Evolutionary conservation across 345 rosid genomes (phyloP).

Genomic region (Hevea brasiliensis): DNA sequence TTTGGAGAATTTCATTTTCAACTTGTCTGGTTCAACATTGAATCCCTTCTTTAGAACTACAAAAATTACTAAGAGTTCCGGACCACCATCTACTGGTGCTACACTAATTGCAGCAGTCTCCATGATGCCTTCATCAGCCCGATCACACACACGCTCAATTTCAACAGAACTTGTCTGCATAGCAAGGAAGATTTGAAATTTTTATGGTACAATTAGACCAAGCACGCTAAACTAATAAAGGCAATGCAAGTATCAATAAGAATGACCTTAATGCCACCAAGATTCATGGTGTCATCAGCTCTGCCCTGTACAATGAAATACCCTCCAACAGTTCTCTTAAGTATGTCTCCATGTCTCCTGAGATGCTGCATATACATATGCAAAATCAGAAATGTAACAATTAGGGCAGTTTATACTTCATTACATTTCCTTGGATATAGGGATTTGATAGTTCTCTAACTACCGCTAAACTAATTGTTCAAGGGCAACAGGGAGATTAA

Average conservation of each 20-base stretch:
- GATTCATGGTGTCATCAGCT: slow-evolving; percentile 98
- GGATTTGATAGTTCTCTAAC: not conserved
- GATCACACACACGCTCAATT: slow-evolving; percentile 77
- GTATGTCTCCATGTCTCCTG: slow-evolving; percentile 86
- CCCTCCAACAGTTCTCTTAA: slow-evolving; percentile 73
- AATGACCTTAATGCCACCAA: slow-evolving; percentile 89
- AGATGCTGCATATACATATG: slow-evolving; percentile 48
- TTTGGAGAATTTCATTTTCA: slow-evolving; percentile 56
- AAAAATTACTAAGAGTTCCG: slow-evolving; percentile 61
- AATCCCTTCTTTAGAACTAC: slow-evolving; percentile 64
- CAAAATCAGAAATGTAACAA: not conserved
- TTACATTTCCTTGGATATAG: not conserved
- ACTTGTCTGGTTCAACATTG: slow-evolving; percentile 36
- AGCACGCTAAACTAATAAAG: not conserved
- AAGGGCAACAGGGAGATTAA: not conserved
- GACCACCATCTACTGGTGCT: slow-evolving; percentile 64
- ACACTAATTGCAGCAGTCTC: slow-evolving; percentile 80
- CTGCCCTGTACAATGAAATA: slow-evolving; percentile 71
- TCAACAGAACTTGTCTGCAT: slow-evolving; percentile 87
- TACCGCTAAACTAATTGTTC: not conserved
- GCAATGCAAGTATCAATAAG: not conserved
- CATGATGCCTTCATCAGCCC: slow-evolving; percentile 64
- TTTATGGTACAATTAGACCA: not conserved
- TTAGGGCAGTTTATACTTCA: not conserved
- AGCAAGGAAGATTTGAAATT: not conserved